Percentiles rank a stretch among this genome's conserved stretches.
Evolutionary conservation across 805 yeast genomes (phyloP).

Genomic region (Clavispora phyllophila): DNA sequence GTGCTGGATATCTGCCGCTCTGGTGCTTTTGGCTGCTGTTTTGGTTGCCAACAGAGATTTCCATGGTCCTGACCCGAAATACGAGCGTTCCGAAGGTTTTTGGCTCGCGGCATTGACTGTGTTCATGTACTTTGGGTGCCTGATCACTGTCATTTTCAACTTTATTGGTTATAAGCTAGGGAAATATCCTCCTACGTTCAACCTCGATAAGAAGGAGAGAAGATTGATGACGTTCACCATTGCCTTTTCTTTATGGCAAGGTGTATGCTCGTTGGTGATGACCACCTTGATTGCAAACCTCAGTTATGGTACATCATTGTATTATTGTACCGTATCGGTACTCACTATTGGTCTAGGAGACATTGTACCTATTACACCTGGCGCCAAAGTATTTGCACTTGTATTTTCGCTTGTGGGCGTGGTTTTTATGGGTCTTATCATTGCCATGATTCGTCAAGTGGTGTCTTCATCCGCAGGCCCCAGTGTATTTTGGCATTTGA

Average conservation of each 20-base stretch:
- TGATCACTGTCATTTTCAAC: slow-evolving; percentile 49
- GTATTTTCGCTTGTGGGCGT: slow-evolving; percentile 68
- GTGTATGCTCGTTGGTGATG: slow-evolving; percentile 52
- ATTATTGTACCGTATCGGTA: slow-evolving; percentile 67
- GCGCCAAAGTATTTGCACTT: slow-evolving; percentile 54
- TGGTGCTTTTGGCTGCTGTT: slow-evolving; percentile 47
- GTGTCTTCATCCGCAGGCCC: slow-evolving; percentile 59
- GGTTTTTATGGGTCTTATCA: slow-evolving; percentile 65
- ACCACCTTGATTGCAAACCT: slow-evolving; percentile 37
- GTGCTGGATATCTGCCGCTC: slow-evolving; percentile 61
- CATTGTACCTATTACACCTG: slow-evolving; percentile 48
- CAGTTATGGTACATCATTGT: slow-evolving; percentile 60
- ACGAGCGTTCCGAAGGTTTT: slow-evolving; percentile 54
- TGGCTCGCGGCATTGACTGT: slow-evolving; percentile 75
- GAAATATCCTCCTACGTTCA: slow-evolving; percentile 68
- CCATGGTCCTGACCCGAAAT: slow-evolving; percentile 10
- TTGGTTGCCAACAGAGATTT: slow-evolving; percentile 28
- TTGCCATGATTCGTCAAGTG: slow-evolving; percentile 64
- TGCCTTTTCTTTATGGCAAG: slow-evolving; percentile 62
- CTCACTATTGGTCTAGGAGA: slow-evolving; percentile 84
- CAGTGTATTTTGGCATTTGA: slow-evolving; percentile 58
- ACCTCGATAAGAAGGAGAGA: slow-evolving; percentile 62
- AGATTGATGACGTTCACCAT: slow-evolving; percentile 69
- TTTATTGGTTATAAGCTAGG: slow-evolving; percentile 53
- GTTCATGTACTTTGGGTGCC: slow-evolving; percentile 54